These are phyloP conservation scores for Chlorella sp. DNA, from an alignment of 139 green algal species.

Conservation along the genomic window DNA sequence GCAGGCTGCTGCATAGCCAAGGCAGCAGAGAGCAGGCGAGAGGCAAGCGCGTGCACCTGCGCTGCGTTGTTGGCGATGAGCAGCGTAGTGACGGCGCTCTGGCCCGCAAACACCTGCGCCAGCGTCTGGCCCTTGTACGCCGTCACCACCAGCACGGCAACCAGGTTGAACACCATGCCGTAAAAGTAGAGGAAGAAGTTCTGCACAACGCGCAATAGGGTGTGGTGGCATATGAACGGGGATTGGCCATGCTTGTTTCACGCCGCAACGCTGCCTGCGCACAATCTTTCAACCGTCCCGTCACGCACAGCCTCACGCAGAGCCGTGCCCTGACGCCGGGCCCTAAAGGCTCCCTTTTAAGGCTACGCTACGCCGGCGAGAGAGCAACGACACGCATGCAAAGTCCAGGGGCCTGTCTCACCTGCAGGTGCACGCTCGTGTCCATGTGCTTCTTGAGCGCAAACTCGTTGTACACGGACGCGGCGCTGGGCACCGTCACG, in stretches of 20 bases:
- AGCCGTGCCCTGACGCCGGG: too few relatives aligned
- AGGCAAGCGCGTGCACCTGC: slow-evolving; percentile 17
- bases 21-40: slow-evolving; percentile 55
- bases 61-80: slow-evolving; percentile 90
- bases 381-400: too few relatives aligned
- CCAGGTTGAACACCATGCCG: slow-evolving; percentile 79
- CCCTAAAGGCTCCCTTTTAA: too few relatives aligned
- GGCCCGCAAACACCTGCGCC: slow-evolving; percentile 22
- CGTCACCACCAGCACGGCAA: slow-evolving; percentile 38
- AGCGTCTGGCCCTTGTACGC: slow-evolving; percentile 16
- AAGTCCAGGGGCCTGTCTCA: neutral
- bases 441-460: slow-evolving; percentile 96
- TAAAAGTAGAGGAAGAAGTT: slow-evolving; percentile 99
- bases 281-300: too few relatives aligned
- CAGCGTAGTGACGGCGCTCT: slow-evolving; percentile 50
- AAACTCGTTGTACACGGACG: slow-evolving; percentile 93
- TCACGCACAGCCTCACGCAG: too few relatives aligned
- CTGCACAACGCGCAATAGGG: slow-evolving; percentile 34
- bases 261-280: too few relatives aligned
- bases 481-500: slow-evolving; percentile 83
- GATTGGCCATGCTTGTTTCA: too few relatives aligned
- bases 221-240: too few relatives aligned
- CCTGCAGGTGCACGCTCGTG: slow-evolving; percentile 87
- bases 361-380: too few relatives aligned
- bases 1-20: too few relatives aligned